phyloP scores from a whole-genome alignment of 345 rosid genomes.

The Rhizophora mangle region DNA sequence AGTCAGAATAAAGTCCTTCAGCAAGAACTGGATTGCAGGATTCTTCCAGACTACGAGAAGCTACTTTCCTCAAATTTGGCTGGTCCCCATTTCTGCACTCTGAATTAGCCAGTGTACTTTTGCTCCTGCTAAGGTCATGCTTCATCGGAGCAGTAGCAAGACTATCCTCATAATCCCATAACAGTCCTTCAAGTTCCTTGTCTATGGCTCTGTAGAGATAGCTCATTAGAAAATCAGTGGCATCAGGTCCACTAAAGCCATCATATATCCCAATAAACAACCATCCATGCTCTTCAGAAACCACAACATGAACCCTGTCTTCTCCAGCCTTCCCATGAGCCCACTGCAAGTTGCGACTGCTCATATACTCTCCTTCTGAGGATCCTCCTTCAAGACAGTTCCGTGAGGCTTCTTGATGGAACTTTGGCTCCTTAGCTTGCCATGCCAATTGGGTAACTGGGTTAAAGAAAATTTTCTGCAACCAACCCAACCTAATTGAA shows the following conservation, averaged over 20 bases:
- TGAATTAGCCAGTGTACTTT: conserved; percentile 21
- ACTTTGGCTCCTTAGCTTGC: conserved; percentile 66
- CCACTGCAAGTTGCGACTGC: conserved; percentile 83
- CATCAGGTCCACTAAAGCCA: conserved; percentile 99
- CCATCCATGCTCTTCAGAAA: conserved; percentile 99
- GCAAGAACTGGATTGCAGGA: conserved; percentile 33
- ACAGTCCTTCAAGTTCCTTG: conserved; percentile 84
- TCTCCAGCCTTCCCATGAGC: conserved; percentile 99
- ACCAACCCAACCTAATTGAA: conserved; percentile 67
- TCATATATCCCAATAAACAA: conserved; percentile 94
- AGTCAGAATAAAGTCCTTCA: conserved; percentile 34
- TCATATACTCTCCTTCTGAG: conserved; percentile 52
- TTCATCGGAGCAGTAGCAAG: conserved; percentile 38
- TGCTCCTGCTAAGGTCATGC: conserved; percentile 25
- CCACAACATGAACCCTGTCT: conserved; percentile 94
- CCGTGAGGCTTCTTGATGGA: conserved; percentile 52
- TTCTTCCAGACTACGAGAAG: conserved; percentile 32
- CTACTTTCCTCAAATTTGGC: conserved; percentile 29
- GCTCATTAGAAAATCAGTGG: conserved; percentile 90
- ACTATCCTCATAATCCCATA: conserved; percentile 78
- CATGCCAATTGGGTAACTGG: conserved; percentile 66
- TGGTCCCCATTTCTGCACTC: conserved; percentile 29
- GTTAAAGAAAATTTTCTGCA: conserved; percentile 71
- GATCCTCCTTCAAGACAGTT: conserved; percentile 55
- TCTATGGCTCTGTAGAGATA: conserved; percentile 81